Conservation (phyloP, 345 rosid genomes). For the Hibiscus tridactylites region DNA sequence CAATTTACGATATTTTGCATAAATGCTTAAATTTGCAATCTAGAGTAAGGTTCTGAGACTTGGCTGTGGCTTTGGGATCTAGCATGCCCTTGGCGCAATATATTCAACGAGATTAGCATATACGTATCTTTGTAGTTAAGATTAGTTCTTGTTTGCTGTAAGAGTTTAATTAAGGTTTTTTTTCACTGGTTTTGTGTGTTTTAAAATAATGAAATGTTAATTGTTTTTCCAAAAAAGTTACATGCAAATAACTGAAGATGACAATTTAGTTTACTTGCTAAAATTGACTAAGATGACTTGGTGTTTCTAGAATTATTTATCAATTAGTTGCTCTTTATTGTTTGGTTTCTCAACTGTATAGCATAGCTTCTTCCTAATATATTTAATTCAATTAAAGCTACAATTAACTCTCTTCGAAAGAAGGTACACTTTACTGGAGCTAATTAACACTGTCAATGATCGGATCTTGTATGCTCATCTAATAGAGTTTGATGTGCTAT, state of each 20-base stretch:
- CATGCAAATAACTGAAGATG: background rate
- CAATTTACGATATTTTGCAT: background rate
- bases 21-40: background rate
- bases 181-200: background rate
- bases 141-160: background rate
- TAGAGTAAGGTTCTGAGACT: background rate
- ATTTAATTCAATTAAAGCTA: background rate
- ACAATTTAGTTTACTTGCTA: background rate
- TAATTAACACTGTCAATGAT: background rate
- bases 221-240: background rate
- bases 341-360: background rate
- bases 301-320: too few relatives aligned
- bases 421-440: background rate
- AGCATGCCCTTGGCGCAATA: background rate
- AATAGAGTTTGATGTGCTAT: background rate
- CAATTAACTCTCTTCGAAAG: background rate
- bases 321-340: background rate
- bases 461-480: background rate
- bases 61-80: background rate
- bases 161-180: background rate
- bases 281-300: background rate
- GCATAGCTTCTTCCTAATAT: background rate
- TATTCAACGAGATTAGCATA: background rate
- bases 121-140: background rate
- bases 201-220: background rate